Evolutionary conservation across 83 land plant species (phyloP).

Genomic region (Picea mariana): DNA sequence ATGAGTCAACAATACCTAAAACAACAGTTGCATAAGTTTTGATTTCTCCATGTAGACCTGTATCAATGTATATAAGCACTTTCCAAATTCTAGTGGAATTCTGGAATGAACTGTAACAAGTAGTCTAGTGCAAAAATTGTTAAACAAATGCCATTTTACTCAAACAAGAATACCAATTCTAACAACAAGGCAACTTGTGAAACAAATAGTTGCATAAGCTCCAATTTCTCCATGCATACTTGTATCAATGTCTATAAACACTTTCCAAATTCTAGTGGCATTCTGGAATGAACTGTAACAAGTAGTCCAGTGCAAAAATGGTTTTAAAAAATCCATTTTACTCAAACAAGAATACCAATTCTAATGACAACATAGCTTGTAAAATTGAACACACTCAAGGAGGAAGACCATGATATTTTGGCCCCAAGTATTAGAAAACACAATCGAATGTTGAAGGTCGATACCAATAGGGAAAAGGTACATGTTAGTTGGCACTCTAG

Average conservation of each 20-base stretch:
- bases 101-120: not conserved
- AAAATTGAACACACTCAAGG: too few relatives aligned
- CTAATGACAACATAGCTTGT: too few relatives aligned
- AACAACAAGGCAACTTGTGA: too few relatives aligned
- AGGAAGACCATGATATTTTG: not conserved
- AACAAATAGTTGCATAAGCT: conserved; percentile 1
- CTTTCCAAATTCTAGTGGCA: not conserved
- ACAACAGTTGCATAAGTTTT: not conserved
- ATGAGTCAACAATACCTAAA: not conserved
- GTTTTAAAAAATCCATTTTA: too few relatives aligned
- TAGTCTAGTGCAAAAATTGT: too few relatives aligned
- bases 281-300: not conserved
- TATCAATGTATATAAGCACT: conserved; percentile 6
- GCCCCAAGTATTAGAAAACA: conserved; percentile 17
- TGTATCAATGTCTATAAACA: conserved; percentile 6
- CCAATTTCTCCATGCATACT: not conserved
- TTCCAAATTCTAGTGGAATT: not conserved
- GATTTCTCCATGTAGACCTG: not conserved
- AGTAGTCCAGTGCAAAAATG: too few relatives aligned
- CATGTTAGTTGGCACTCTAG: conserved; percentile 18
- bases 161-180: too few relatives aligned
- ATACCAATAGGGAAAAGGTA: conserved; percentile 21
- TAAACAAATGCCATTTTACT: too few relatives aligned
- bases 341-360: too few relatives aligned
- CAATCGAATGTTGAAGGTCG: conserved; percentile 16